Evolutionary conservation across 75 land plant species (phyloP), one percentile per base, ranked within the genome.

Genomic region (Picea glauca): DNA sequence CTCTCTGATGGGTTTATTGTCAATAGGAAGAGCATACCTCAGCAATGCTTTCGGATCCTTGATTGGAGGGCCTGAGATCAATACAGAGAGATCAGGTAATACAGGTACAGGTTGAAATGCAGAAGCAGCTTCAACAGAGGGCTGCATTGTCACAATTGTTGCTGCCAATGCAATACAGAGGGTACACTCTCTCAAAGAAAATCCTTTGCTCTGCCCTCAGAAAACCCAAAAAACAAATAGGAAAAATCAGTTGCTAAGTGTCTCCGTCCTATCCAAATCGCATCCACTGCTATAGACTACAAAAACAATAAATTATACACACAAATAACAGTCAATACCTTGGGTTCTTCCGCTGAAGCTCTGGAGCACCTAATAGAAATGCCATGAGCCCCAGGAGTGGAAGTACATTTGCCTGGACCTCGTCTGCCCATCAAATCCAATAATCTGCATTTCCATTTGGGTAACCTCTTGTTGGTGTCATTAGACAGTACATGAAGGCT

Each of bases 41-140:
- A 98, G 83, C 87, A 98, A 83, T 3, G 96, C 92, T 61, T 88
- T 88, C 0, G 99, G 99, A 78, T 98, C 98, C 88, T 98, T 93
- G 35, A 95, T 92, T 54, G 98, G 98, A 15, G 94, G 99, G 35
- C 98, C 96, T 46, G 96, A 91, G 15, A 95, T 93, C 75, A 95
- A 82, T 8, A 92, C 93, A 13, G 91, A 81, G 18, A 93, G 18
- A 65, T 95, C 93, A 12, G 93, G 84, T 35, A 97, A 21, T 11
- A 77, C 91, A 20, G 82, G 88, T 40, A 35, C 77, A 38, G 74
- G 62, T 20, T n/a, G n/a, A 77, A 75, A 64, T 11, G 91, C 95
- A 81, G 74, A 30, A 8, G 83, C 85, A 46, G 79, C 77, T 73
- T 32, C 65, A 31, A 81, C 60, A 33, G 81, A 54, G 3, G 89